These are phyloP conservation scores for Trichoderma pleuroti DNA, from an alignment of 2,329 filamentous ascomycete species.

Conservation along the genomic window DNA sequence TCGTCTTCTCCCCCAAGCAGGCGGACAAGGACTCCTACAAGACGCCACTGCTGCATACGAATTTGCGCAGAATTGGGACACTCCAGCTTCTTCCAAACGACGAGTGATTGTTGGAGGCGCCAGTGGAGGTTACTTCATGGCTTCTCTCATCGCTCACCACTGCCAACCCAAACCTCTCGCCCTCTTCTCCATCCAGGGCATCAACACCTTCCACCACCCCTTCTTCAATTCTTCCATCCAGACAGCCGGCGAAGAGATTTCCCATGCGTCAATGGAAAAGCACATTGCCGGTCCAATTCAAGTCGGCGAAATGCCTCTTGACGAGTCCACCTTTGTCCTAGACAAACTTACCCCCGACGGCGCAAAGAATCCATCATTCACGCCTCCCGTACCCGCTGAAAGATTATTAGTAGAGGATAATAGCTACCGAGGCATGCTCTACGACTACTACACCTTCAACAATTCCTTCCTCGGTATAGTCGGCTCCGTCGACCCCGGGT, in stretches of 20 bases:
- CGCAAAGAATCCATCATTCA: conserved; percentile 26
- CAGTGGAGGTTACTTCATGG: conserved; percentile 36
- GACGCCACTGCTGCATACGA: conserved; percentile 33
- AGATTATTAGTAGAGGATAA: neutral
- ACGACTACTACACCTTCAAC: conserved; percentile 34
- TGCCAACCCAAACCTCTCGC: conserved; percentile 30
- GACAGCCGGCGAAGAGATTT: conserved; percentile 28
- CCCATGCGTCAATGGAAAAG: conserved; percentile 25
- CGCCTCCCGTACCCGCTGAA: neutral
- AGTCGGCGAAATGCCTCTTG: conserved; percentile 24
- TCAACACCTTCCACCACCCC: conserved; percentile 35
- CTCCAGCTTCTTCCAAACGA: conserved; percentile 19
- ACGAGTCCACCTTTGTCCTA: conserved; percentile 25
- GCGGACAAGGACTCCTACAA: conserved; percentile 28
- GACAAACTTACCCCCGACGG: conserved; percentile 30
- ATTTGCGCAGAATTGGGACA: conserved; percentile 29
- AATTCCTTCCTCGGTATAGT: conserved; percentile 31
- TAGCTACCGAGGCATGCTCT: conserved; percentile 26
- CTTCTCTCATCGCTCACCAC: conserved; percentile 30
- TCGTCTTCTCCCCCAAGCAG: conserved; percentile 34
- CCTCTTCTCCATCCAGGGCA: conserved; percentile 35
- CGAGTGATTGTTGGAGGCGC: conserved; percentile 33
- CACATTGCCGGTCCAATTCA: conserved; percentile 26
- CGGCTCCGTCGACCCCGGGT: conserved; percentile 31
- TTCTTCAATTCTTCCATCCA: conserved; percentile 36